Percentiles rank a stretch among this genome's conserved stretches.
phyloP scores from a whole-genome alignment of 202 grass and related monocot genomes.

The Panicum hallii region DNA sequence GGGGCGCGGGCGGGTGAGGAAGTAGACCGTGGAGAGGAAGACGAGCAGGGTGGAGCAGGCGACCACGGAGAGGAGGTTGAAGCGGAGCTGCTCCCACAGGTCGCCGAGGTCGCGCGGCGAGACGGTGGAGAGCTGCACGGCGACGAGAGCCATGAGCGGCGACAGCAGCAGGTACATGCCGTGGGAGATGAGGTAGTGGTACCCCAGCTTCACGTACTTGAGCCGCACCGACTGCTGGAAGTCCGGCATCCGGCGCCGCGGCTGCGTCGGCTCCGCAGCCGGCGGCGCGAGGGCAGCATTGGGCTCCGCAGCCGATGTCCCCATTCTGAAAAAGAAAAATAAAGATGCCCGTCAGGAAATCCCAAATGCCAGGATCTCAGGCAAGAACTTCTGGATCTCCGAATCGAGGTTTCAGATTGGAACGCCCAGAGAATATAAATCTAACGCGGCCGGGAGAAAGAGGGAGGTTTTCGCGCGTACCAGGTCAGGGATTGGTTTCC shows the following conservation, averaged over 20 bases:
- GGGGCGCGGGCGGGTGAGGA: slow-evolving; percentile 83
- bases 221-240: slow-evolving; percentile 96
- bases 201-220: slow-evolving; percentile 97
- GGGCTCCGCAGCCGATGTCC: slow-evolving; percentile 40
- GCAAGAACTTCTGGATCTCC: slow-evolving; percentile 18
- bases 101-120: slow-evolving; percentile 61
- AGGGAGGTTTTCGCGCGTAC: slow-evolving; percentile 27
- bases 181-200: slow-evolving; percentile 97
- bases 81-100: slow-evolving; percentile 81
- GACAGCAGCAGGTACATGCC: slow-evolving; percentile 92
- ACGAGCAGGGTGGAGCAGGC: slow-evolving; percentile 87
- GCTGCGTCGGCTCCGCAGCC: slow-evolving; percentile 7
- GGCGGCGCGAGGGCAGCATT: slow-evolving; percentile 38
- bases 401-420: slow-evolving; percentile 1
- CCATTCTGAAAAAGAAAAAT: slow-evolving; percentile 14
- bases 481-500: not conserved
- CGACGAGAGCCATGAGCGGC: slow-evolving; percentile 72
- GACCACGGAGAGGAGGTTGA: slow-evolving; percentile 78
- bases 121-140: slow-evolving; percentile 84
- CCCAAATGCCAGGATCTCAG: slow-evolving; percentile 36
- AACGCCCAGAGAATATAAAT: slow-evolving; percentile 14
- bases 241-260: slow-evolving; percentile 65
- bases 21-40: slow-evolving; percentile 94
- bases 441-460: not conserved
- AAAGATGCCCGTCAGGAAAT: slow-evolving; percentile 8